Conservation (phyloP, 352 stramenopile species). For the Blastocystis sp. region DNA sequence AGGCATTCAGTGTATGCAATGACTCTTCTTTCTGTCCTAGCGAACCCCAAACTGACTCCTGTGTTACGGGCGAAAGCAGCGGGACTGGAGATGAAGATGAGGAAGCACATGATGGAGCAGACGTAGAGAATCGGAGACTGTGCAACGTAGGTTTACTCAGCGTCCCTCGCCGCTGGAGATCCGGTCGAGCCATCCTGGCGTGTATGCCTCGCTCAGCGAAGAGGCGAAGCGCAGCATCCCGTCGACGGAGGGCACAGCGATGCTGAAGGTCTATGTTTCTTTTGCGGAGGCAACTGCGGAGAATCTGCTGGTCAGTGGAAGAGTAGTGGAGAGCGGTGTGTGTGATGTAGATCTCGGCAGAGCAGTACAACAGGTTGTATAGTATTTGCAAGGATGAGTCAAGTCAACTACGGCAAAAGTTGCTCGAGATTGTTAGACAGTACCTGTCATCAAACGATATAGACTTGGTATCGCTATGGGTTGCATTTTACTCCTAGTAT, state of each 20-base stretch:
- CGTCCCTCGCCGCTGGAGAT: background rate
- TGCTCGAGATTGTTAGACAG: background rate
- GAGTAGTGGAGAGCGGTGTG: background rate
- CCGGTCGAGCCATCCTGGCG: background rate
- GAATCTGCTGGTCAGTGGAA: background rate
- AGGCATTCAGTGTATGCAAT: background rate
- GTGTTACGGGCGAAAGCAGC: background rate
- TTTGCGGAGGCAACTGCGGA: constrained; percentile 9
- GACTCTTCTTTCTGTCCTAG: background rate
- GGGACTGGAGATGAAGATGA: constrained; percentile 34
- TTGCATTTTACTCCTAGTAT: background rate
- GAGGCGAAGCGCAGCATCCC: background rate
- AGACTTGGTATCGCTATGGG: background rate
- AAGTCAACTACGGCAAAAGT: background rate
- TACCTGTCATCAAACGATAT: background rate
- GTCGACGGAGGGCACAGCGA: background rate
- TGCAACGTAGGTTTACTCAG: background rate
- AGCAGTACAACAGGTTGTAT: constrained; percentile 2
- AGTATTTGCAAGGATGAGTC: background rate
- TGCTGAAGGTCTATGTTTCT: background rate
- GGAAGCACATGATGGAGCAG: constrained; percentile 30
- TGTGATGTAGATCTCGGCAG: background rate
- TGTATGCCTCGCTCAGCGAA: background rate
- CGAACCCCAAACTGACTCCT: constrained; percentile 3
- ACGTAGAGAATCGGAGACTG: background rate